A percentile compares a stretch with the other conserved stretches of the same genome.
Conservation (phyloP, 2,329 filamentous ascomycete species). For the Coleophoma crateriformis region DNA sequence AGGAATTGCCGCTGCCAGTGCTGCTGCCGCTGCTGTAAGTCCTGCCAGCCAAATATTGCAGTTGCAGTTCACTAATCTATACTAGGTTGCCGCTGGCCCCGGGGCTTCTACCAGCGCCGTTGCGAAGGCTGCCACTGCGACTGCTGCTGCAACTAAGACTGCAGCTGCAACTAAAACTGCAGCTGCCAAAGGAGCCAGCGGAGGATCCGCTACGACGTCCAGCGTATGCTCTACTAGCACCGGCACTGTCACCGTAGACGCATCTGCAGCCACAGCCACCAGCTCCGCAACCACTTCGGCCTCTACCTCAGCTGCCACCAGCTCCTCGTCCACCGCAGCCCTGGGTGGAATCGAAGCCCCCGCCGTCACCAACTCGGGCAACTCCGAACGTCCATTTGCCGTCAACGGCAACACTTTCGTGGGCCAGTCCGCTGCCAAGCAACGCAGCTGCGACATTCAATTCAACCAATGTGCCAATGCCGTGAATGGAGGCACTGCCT, state of each 20-base stretch:
- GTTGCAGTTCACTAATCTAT: constrained; percentile 1
- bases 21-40: constrained; percentile 8
- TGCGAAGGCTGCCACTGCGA: neutral
- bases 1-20: constrained; percentile 11
- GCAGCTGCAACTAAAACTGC: constrained; percentile 1
- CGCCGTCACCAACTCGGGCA: constrained; percentile 40
- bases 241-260: constrained; percentile 11
- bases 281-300: neutral
- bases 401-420: constrained; percentile 54
- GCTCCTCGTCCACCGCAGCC: constrained; percentile 1
- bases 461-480: constrained; percentile 54
- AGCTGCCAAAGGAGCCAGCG: constrained; percentile 11
- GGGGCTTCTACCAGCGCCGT: neutral
- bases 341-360: constrained; percentile 46
- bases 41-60: constrained; percentile 2
- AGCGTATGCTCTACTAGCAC: constrained; percentile 2
- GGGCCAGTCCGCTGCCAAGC: constrained; percentile 45
- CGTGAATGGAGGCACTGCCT: constrained; percentile 40
- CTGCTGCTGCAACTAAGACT: neutral
- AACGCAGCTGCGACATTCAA: constrained; percentile 58
- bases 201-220: constrained; percentile 6
- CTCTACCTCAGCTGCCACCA: constrained; percentile 3
- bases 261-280: constrained; percentile 3
- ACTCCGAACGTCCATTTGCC: constrained; percentile 44
- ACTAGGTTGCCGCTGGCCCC: constrained; percentile 1